Conservation (phyloP, 495 filamentous ascomycete genomes). For the Podospora pseudoanserina region DNA sequence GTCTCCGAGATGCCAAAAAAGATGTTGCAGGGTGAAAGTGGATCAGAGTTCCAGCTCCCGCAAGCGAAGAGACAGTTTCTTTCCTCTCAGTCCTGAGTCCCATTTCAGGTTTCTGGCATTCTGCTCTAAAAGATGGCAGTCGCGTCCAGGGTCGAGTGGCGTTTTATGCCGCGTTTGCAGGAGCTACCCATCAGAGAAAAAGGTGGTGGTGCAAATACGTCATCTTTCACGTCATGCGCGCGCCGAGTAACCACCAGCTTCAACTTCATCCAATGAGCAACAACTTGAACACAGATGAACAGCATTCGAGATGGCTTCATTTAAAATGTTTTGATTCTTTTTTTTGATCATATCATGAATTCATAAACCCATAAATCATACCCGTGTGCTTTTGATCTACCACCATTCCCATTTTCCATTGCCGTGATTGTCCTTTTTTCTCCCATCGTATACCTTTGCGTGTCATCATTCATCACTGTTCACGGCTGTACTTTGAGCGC, state of each 20-base stretch:
- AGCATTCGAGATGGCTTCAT: background rate
- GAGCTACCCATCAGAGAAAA: background rate
- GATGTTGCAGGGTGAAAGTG: background rate
- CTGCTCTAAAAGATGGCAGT: background rate
- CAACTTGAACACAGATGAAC: no score
- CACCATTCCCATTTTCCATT: background rate
- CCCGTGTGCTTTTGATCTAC: background rate
- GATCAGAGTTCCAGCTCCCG: background rate
- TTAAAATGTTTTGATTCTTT: background rate
- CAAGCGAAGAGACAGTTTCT: background rate
- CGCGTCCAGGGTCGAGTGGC: background rate
- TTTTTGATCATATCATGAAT: background rate
- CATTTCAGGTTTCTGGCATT: background rate
- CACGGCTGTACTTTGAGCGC: constrained; percentile 44
- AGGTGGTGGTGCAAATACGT: background rate
- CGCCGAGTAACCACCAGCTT: background rate
- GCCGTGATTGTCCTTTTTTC: background rate
- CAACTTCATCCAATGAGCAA: background rate
- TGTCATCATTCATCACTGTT: constrained; percentile 10
- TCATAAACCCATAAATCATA: background rate
- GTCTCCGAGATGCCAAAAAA: background rate
- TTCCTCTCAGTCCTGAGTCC: background rate
- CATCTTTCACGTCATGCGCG: background rate
- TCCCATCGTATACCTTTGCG: background rate
- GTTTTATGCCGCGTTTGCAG: background rate